Evolutionary conservation across 257 asterid genomes (phyloP).

Genomic region (Rauvolfia tetraphylla): DNA sequence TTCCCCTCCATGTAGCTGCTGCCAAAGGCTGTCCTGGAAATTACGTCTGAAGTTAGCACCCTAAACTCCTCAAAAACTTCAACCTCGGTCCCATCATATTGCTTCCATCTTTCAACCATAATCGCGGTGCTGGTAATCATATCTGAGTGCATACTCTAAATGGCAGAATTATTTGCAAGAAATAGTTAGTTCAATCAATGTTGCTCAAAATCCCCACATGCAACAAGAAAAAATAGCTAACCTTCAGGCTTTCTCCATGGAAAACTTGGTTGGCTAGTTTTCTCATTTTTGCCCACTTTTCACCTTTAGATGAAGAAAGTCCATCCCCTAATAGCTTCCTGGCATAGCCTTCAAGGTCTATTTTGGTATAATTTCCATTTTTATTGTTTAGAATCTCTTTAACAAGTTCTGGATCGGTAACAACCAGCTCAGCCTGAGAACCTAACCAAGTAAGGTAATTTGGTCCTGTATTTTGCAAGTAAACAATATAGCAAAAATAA

Average conservation of each 20-base stretch:
- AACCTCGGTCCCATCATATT: slow-evolving; percentile 34
- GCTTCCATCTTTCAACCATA: slow-evolving; percentile 56
- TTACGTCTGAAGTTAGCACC: slow-evolving; percentile 48
- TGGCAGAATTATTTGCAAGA: background rate
- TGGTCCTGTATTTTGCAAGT: slow-evolving; percentile 28
- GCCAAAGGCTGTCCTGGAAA: slow-evolving; percentile 72
- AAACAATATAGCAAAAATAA: background rate
- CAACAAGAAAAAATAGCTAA: background rate
- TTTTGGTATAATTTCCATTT: slow-evolving; percentile 48
- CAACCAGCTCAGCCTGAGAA: slow-evolving; percentile 47
- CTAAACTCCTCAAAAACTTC: slow-evolving; percentile 62
- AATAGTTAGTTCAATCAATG: background rate
- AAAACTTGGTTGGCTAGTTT: slow-evolving; percentile 56
- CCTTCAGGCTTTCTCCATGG: slow-evolving; percentile 56
- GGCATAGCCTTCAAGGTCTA: slow-evolving; percentile 56
- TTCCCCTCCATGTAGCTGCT: slow-evolving; percentile 66
- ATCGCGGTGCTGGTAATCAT: slow-evolving; percentile 50
- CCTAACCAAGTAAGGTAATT: slow-evolving; percentile 59
- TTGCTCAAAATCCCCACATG: background rate
- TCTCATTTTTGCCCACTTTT: slow-evolving; percentile 58
- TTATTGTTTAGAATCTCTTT: slow-evolving; percentile 50
- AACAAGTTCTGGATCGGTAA: slow-evolving; percentile 53
- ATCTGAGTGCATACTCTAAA: slow-evolving; percentile 47
- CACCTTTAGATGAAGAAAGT: slow-evolving; percentile 56
- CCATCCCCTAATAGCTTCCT: slow-evolving; percentile 68